phyloP scores from a whole-genome alignment of 2,329 filamentous ascomycete genomes.

The Penicillium sp. region DNA sequence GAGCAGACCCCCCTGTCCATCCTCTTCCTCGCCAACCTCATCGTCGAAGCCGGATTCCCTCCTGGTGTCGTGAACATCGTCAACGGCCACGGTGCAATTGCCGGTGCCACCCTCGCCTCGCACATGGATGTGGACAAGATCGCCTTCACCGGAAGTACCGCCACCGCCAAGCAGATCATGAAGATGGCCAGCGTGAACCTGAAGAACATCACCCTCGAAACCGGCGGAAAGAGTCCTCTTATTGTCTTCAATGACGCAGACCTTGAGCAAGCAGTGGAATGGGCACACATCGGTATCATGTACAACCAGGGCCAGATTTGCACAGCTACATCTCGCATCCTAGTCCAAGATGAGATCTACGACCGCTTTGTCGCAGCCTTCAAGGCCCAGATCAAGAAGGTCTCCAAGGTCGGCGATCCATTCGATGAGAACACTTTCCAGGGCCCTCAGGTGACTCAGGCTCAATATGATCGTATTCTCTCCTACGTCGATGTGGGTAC shows the following conservation, averaged over 20 bases:
- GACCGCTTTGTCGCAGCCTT: slow-evolving; percentile 23
- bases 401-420: slow-evolving; percentile 35
- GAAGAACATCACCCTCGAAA: slow-evolving; percentile 39
- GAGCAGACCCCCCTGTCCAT: slow-evolving; percentile 37
- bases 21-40: slow-evolving; percentile 33
- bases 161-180: slow-evolving; percentile 37
- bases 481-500: slow-evolving; percentile 34
- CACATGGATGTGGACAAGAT: slow-evolving; percentile 37
- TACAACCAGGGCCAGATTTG: slow-evolving; percentile 40
- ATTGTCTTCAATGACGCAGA: slow-evolving; percentile 67
- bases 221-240: slow-evolving; percentile 66
- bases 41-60: slow-evolving; percentile 37
- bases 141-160: slow-evolving; percentile 36
- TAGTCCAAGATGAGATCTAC: slow-evolving; percentile 27
- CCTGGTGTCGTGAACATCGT: slow-evolving; percentile 37
- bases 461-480: slow-evolving; percentile 27
- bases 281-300: slow-evolving; percentile 60
- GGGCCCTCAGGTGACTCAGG: slow-evolving; percentile 27
- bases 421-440: slow-evolving; percentile 33
- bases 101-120: slow-evolving; percentile 31
- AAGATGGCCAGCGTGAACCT: slow-evolving; percentile 36
- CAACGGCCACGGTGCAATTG: slow-evolving; percentile 33
- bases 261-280: slow-evolving; percentile 67
- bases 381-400: slow-evolving; percentile 26
- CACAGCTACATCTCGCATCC: slow-evolving; percentile 34